Evolutionary conservation across 305 asterid genomes (phyloP), one percentile per base, ranked within the genome.

Genomic region (Fraxinus floribunda): DNA sequence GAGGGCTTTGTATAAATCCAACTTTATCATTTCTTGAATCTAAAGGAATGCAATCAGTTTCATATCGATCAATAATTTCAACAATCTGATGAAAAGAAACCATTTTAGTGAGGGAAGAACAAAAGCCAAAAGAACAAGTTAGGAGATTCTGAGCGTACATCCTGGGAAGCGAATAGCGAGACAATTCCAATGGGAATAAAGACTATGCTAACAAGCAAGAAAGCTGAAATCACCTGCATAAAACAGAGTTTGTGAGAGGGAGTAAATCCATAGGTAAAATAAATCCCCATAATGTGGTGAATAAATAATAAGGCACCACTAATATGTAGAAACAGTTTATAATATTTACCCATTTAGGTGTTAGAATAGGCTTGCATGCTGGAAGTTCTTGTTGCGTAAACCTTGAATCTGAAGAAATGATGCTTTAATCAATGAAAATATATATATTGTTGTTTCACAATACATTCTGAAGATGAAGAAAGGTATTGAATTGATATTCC

Each of bases 111-210:
- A 81, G 49, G 75, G 55, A 78, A 22, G 36, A 30, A 44, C 46
- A 11, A 20, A 36, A 70, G 5, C 18, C 5, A 24, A 16, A 46
- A 4, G 30, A 2, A 30, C 26, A 7, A 26, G 32, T 35, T 2
- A 15, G 74, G 30, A 66, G 57, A 68, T 64, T 44, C 55, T 38
- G 36, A 35, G 86, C 90, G 15, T 91, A 94, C 99, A 41, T 83
- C 83, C n/a, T 88, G 91, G 2, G 98, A 95, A 78, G 98, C 97
- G 64, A 89, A 87, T 71, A 95, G 87, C 78, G 95, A 93, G 79
- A 89, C 86, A 82, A 94, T 87, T 2, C 98, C 99, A 66, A 95
- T 90, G 0, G 98, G 97, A 75, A 95, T 86, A 87, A 93, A 93
- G 79, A 90, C 83, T 77, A 94, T 36, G 52, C 97, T 93, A 16